A percentile compares a stretch with the other conserved stretches of the same genome.
Evolutionary conservation across 108 stramenopile species (phyloP).

Genomic region (Cylindrotheca closterium): DNA sequence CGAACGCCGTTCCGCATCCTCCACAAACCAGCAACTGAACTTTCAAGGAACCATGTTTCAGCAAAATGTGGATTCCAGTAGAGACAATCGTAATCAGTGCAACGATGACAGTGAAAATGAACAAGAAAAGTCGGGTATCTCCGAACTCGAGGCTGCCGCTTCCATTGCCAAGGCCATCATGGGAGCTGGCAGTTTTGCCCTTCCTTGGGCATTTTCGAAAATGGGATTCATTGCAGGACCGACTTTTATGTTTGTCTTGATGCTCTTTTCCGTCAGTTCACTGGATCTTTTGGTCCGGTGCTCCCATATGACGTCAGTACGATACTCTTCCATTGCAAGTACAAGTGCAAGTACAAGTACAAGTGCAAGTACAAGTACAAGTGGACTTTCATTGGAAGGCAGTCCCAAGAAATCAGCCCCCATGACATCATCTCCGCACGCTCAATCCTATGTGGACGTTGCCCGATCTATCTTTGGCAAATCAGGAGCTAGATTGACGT

Average conservation of each 20-base stretch:
- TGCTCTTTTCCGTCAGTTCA: slow-evolving; percentile 23
- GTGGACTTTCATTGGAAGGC: too few relatives aligned
- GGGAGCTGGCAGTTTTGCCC: slow-evolving; percentile 37
- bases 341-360: not conserved
- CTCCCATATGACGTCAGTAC: too few relatives aligned
- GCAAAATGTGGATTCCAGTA: not conserved
- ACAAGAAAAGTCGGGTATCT: slow-evolving; percentile 6
- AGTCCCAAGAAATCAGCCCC: too few relatives aligned
- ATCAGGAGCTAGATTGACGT: slow-evolving; percentile 14
- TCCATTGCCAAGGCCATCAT: slow-evolving; percentile 38
- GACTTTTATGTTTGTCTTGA: slow-evolving; percentile 7
- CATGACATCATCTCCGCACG: too few relatives aligned
- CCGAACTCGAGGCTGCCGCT: slow-evolving; percentile 29
- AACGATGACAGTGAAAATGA: too few relatives aligned
- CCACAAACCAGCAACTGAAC: not conserved
- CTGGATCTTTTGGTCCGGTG: slow-evolving; percentile 15
- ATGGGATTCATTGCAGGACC: slow-evolving; percentile 33
- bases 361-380: not conserved
- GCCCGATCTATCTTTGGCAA: slow-evolving; percentile 26
- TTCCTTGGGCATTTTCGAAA: slow-evolving; percentile 31
- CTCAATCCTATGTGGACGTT: slow-evolving; percentile 31
- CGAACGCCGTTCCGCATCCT: too few relatives aligned
- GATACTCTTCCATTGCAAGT: not conserved
- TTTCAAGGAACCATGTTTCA: not conserved
- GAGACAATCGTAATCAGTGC: not conserved